Evolutionary conservation across 2,329 filamentous ascomycete species (phyloP).

Genomic region (Aspergillus awamori): DNA sequence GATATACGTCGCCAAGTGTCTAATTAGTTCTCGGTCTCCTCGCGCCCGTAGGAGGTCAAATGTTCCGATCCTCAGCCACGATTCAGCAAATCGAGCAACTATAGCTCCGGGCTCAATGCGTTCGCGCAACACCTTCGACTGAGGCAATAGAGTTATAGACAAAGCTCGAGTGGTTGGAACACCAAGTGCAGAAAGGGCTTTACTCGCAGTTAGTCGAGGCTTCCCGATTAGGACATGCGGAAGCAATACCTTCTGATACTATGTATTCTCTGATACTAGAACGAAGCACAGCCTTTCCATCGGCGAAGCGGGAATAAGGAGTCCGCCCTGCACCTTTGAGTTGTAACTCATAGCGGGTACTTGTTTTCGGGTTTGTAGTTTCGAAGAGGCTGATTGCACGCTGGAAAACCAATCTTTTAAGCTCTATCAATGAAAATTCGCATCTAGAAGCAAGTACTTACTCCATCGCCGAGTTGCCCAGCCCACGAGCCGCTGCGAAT

Average conservation of each 20-base stretch:
- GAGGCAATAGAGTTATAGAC: constrained; percentile 74
- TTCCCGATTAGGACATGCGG: neutral
- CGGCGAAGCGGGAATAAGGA: constrained; percentile 93
- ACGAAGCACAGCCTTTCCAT: constrained; percentile 89
- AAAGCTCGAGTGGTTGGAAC: constrained; percentile 88
- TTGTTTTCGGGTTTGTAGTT: constrained; percentile 71
- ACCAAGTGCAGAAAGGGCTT: constrained; percentile 72
- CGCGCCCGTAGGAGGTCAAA: constrained; percentile 89
- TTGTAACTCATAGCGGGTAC: constrained; percentile 83
- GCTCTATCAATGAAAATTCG: neutral
- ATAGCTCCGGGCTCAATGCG: constrained; percentile 86
- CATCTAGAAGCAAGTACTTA: constrained; percentile 27
- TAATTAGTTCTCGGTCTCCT: constrained; percentile 73
- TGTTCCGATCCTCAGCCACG: constrained; percentile 90
- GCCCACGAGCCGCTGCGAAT: constrained; percentile 77
- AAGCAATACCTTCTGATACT: constrained; percentile 71
- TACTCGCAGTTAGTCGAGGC: constrained; percentile 3
- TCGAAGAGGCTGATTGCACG: constrained; percentile 95
- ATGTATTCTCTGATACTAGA: constrained; percentile 94
- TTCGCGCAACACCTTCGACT: constrained; percentile 75
- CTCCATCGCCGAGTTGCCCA: constrained; percentile 89
- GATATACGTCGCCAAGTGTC: constrained; percentile 77
- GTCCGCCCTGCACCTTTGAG: constrained; percentile 92
- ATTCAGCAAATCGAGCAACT: constrained; percentile 86
- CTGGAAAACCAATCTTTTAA: constrained; percentile 21